A percentile compares a stretch with the other conserved stretches of the same genome.
phyloP scores from a whole-genome alignment of 176 grass and related monocot genomes.

The Zoysia japonica region DNA sequence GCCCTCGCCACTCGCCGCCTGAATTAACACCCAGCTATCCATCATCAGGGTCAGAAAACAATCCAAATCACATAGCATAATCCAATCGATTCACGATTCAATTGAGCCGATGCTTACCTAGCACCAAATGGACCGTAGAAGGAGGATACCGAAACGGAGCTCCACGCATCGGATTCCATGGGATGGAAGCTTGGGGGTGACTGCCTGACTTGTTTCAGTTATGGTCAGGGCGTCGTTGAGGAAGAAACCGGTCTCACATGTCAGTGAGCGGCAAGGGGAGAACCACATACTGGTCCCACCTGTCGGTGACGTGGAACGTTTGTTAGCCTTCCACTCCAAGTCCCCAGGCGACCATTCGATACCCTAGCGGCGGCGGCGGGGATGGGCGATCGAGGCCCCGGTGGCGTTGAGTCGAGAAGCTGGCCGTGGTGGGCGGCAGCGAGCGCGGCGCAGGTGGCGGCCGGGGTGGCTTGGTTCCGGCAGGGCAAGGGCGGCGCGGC shows the following conservation, averaged over 20 bases:
- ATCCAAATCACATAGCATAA: not conserved
- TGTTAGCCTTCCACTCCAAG: not conserved
- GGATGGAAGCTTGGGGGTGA: conserved; percentile 27
- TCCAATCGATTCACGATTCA: conserved; percentile 4
- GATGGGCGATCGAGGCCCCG: conserved; percentile 38
- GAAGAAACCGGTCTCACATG: not conserved
- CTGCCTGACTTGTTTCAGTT: not conserved
- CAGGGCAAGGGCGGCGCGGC: conserved; percentile 48
- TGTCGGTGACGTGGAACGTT: conserved; percentile 23
- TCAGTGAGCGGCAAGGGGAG: not conserved
- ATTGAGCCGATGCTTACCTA: conserved; percentile 32
- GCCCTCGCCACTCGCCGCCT: too few relatives aligned
- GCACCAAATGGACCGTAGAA: conserved; percentile 28
- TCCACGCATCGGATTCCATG: conserved; percentile 22
- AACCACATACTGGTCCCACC: not conserved
- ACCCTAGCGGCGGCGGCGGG: conserved; percentile 31
- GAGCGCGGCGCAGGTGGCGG: conserved; percentile 48
- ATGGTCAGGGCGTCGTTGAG: not conserved
- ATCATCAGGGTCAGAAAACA: not conserved
- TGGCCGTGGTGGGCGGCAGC: conserved; percentile 71
- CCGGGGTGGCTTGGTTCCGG: conserved; percentile 59
- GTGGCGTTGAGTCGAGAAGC: not conserved
- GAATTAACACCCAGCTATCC: not conserved
- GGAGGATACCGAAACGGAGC: conserved; percentile 40
- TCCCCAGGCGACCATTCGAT: not conserved